Evolutionary conservation across 495 filamentous ascomycete species (phyloP).

Genomic region (Tuber indicum): DNA sequence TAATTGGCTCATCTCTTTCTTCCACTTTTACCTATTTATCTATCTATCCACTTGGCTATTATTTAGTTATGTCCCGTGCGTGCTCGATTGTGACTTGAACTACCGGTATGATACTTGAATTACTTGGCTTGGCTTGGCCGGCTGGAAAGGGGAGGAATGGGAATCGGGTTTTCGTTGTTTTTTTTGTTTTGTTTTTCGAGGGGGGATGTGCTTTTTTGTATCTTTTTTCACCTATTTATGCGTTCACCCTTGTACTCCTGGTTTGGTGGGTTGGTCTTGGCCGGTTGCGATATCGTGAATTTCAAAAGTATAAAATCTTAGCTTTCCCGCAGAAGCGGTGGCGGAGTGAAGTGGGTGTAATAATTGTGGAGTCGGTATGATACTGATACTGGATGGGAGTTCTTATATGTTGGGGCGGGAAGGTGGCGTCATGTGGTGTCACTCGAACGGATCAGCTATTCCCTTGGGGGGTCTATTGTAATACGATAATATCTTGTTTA

Average conservation of each 20-base stretch:
- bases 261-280: no score
- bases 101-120: neutral
- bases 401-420: no score
- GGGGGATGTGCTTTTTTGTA: neutral
- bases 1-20: constrained; percentile 5
- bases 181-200: neutral
- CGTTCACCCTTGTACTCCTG: neutral
- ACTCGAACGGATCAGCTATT: no score
- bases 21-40: constrained; percentile 7
- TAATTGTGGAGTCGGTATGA: no score
- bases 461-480: no score
- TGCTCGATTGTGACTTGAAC: constrained; percentile 1
- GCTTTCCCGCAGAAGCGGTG: no score
- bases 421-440: no score
- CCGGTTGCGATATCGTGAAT: no score
- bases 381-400: no score
- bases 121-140: neutral
- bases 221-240: neutral
- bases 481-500: no score
- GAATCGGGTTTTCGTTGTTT: neutral
- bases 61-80: neutral
- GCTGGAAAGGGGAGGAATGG: neutral
- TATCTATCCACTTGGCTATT: constrained; percentile 13
- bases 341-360: no score
- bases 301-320: no score